Base-by-base conservation (phyloP, 768 basidiomycete species). In the Lactarius hengduanensis region DNA sequence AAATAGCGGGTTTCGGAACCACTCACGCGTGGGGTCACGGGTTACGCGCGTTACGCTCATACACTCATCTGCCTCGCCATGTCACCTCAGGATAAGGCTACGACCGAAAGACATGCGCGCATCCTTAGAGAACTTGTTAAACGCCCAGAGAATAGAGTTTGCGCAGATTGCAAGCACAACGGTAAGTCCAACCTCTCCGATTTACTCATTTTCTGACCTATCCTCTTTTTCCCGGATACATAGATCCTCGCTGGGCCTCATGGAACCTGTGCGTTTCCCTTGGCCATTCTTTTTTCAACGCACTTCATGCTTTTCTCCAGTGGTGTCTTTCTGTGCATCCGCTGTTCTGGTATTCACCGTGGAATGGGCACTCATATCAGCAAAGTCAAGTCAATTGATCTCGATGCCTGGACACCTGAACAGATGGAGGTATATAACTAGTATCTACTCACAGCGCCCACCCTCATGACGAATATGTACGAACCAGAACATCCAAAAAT, bases 361-460 rank as follows among this genome's bases (percentile, higher is more conserved):
- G 90, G 93, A 47, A 95, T 99, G 94, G 96, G 96, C 66, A 98
- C 96, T 0, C 96, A 99, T 77, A 97, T 98, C 76, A 92, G 91
- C 78, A 92, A 91, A 74, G 92, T 99, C 75, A 97, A 97, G 74
- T 96, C 94, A 3, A 92, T 99, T 62, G 96, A 99, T 78, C 87
- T 99, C 62, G 96, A 99, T 72, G 86, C 91, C 20, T 99, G 96
- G 96, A 96, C 94, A 9, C 93, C 94, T 3, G 95, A 98, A 69
- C 96, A 99, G 79, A 96, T 99, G 91, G 87, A 89, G 79, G 95
- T 94, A 71, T 30, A 45, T 63, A 62, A 58, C 53, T 66, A 36
- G 20, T 18, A 50, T 57, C 20, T 63, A 30, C 47, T 54, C 20
- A 32, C 66, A 28, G 32, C 6, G 26, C 40, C 62, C 56, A 57